Base-by-base conservation (phyloP, 2,329 filamentous ascomycete species). In the Colletotrichum agaves region DNA sequence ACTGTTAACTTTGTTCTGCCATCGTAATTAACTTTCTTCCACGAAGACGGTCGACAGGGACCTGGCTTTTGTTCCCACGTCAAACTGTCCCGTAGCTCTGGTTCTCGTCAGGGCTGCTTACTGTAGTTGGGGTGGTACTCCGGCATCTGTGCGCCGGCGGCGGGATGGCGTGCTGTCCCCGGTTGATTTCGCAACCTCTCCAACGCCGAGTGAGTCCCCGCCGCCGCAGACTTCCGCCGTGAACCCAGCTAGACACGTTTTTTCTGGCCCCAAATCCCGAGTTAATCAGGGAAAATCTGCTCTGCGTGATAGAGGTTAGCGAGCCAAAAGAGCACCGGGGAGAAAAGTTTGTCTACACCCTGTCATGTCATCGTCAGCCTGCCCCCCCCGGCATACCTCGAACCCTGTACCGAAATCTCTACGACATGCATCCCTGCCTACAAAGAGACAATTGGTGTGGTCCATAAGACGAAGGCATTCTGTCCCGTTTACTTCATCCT, bases 101-200 rank as follows among this genome's bases (percentile, higher is more conserved):
- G 27, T 23, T 37, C 17, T 6, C 8, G 39, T 15, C 23, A 27
- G 10, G 2, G n/a, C 15, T 7, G 46, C n/a, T 41, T 35, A 21
- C 11, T 37, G 17, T 17, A 35, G 43, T 23, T 47, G 6, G 41
- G 39, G 60, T 52, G 52, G n/a, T 63, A 64, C 31, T 43, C n/a
- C n/a, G 53, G 41, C 33, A 60, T 21, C 47, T 7, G 53, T 64
- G 61, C 53, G 47, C 61, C 53, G 61, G 50, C 61, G 49, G 55
- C 65, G 53, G 65, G 55, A 68, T 68, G 65, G 35, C 65, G 65
- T 68, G 65, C 61, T 68, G 65, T 59, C 31, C 61, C 53, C 41
- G 46, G 53, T 27, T 53, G 65, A 68, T 64, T 64, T 68, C 65
- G 65, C 61, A 65, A 64, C 62, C 37, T 37, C 27, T 17, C 39